phyloP scores from a whole-genome alignment of 306 rosid species.

The Calophaca sinica region DNA sequence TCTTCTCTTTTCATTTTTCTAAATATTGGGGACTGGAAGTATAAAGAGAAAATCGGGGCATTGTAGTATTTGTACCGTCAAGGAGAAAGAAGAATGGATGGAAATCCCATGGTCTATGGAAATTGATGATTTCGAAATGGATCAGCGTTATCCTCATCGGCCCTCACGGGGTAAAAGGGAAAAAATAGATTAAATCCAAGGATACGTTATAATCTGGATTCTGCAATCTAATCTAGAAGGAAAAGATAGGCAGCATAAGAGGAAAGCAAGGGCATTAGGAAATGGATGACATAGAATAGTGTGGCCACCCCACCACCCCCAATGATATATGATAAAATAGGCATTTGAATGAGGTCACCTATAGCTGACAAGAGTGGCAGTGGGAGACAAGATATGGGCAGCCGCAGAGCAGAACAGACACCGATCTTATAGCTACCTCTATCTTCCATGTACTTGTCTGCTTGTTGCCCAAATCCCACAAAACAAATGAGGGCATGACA shows the following conservation, averaged over 20 bases:
- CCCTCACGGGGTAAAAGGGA: too few species aligned
- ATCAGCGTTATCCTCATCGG: not conserved
- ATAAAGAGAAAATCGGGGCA: too few species aligned
- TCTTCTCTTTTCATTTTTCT: too few species aligned
- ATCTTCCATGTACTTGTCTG: too few species aligned
- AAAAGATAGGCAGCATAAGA: not conserved
- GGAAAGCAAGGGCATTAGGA: not conserved
- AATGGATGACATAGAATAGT: slow-evolving; percentile 30
- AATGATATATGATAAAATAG: not conserved
- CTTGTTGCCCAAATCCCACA: too few species aligned
- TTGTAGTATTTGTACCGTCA: too few species aligned
- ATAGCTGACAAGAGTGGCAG: slow-evolving; percentile 10
- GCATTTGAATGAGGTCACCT: not conserved
- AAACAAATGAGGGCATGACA: too few species aligned
- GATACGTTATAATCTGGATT: too few species aligned
- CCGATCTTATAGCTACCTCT: too few species aligned
- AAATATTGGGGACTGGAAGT: too few species aligned
- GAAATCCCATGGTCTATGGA: not conserved
- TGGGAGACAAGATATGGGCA: not conserved
- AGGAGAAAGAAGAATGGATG: not conserved
- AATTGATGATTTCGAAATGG: not conserved
- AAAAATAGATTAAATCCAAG: too few species aligned
- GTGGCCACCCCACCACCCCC: not conserved
- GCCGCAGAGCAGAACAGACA: too few species aligned
- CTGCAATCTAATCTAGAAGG: not conserved